phyloP scores from a whole-genome alignment of 768 basidiomycete genomes.

The Hydnomerulius pinastri region DNA sequence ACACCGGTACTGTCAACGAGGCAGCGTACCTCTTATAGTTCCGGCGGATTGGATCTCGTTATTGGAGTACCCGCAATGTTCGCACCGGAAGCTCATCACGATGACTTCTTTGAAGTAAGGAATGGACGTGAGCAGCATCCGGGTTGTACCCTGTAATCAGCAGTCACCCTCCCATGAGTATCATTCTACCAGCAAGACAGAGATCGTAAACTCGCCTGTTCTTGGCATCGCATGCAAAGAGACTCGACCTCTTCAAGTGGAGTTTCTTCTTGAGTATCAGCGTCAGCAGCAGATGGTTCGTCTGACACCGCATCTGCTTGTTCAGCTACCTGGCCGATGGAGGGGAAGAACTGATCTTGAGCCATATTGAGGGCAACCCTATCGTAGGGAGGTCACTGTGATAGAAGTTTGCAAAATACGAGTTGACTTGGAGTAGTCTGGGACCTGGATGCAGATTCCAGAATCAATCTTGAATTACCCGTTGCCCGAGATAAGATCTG shows the following conservation, averaged over 20 bases:
- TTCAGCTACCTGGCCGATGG: constrained; percentile 56
- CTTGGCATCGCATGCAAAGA: constrained; percentile 89
- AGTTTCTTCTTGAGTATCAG: constrained; percentile 42
- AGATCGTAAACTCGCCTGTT: constrained; percentile 65
- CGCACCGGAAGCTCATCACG: constrained; percentile 95
- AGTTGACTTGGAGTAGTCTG: no score
- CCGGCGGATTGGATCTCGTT: constrained; percentile 96
- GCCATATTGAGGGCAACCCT: no score
- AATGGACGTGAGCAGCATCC: constrained; percentile 88
- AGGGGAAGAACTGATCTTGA: constrained; percentile 49
- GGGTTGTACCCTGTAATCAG: constrained; percentile 74
- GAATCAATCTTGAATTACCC: no score
- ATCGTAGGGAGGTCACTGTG: no score
- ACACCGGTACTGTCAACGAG: neutral
- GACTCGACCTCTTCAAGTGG: constrained; percentile 86
- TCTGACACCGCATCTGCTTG: constrained; percentile 39
- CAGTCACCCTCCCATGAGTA: neutral
- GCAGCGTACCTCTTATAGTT: constrained; percentile 70
- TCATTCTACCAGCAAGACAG: constrained; percentile 4
- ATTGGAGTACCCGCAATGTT: constrained; percentile 85
- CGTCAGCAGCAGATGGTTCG: constrained; percentile 29
- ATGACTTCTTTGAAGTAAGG: constrained; percentile 96
- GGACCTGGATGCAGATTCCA: no score
- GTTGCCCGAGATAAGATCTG: no score
- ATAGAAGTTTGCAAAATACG: no score